Evolutionary conservation across 2,329 filamentous ascomycete genomes (phyloP).

Genomic region (Pseudohalonectria lignicola): DNA sequence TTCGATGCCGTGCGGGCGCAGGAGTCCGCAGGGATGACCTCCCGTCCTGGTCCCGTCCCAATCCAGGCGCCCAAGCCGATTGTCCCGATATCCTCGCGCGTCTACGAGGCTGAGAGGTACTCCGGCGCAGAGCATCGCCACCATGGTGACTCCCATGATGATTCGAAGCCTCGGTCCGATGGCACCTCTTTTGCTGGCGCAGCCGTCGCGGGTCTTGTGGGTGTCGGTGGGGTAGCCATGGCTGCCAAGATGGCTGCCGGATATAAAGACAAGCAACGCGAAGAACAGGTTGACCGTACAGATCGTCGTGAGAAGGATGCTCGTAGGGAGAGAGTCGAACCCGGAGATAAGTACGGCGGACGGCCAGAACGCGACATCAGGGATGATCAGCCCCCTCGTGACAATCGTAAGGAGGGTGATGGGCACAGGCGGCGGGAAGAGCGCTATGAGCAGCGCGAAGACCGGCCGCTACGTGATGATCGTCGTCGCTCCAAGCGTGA

Average conservation of each 20-base stretch:
- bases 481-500: conserved; percentile 11
- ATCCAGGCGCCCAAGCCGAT: conserved; percentile 82
- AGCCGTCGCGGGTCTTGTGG: conserved; percentile 35
- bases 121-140: conserved; percentile 18
- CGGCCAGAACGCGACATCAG: no score
- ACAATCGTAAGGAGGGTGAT: conserved; percentile 8
- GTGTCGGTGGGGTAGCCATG: conserved; percentile 36
- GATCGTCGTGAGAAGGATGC: conserved; percentile 10
- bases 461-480: conserved; percentile 11
- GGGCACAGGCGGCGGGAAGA: conserved; percentile 11
- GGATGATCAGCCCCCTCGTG: conserved; percentile 5
- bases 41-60: conserved; percentile 50
- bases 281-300: no score
- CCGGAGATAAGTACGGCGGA: conserved; percentile 7
- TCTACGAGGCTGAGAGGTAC: conserved; percentile 42
- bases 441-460: conserved; percentile 11
- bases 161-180: conserved; percentile 19
- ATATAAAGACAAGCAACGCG: conserved; percentile 11
- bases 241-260: conserved; percentile 27
- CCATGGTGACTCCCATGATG: no score
- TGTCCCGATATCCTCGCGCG: conserved; percentile 56
- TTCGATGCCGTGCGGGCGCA: conserved; percentile 44
- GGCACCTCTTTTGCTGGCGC: conserved; percentile 28
- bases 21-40: not conserved
- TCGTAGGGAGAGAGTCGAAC: no score